phyloP scores from a whole-genome alignment of 805 yeast species.

The Isabelozyma pseudorhagii region DNA sequence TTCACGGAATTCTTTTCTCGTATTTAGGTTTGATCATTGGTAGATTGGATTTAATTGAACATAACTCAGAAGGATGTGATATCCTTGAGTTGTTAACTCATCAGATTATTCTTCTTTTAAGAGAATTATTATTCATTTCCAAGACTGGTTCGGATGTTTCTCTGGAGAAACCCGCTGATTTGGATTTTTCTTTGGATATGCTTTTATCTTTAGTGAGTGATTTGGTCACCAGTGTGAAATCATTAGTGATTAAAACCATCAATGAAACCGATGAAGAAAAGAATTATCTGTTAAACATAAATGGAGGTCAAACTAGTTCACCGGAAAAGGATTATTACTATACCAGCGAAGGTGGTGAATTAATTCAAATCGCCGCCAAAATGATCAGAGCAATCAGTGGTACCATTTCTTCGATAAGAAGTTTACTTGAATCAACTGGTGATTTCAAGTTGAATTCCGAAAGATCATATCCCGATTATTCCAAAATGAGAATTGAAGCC shows the following conservation, averaged over 20 bases:
- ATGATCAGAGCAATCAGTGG: conserved; percentile 54
- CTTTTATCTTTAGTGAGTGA: conserved; percentile 60
- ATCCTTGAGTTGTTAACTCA: conserved; percentile 62
- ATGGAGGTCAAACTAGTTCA: conserved; percentile 2
- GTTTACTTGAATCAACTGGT: conserved; percentile 55
- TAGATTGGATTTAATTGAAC: conserved; percentile 74
- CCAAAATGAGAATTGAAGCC: conserved; percentile 54
- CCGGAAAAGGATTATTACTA: conserved; percentile 42
- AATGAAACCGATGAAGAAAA: conserved; percentile 36
- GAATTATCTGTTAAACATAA: conserved; percentile 11
- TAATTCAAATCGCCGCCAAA: conserved; percentile 57
- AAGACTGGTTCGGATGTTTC: conserved; percentile 45
- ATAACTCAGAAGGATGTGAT: conserved; percentile 67
- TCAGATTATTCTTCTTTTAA: conserved; percentile 60
- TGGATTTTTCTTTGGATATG: conserved; percentile 52
- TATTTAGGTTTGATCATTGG: conserved; percentile 70
- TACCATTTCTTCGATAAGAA: conserved; percentile 49
- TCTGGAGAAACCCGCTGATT: conserved; percentile 35
- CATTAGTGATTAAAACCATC: conserved; percentile 54
- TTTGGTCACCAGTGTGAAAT: conserved; percentile 61
- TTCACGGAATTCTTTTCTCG: conserved; percentile 54
- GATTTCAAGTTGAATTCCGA: conserved; percentile 59
- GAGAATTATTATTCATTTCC: conserved; percentile 62
- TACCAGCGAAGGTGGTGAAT: conserved; percentile 64
- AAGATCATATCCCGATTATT: conserved; percentile 66